phyloP scores from a whole-genome alignment of 805 yeast species.

The Nakazawaea pomicola region DNA sequence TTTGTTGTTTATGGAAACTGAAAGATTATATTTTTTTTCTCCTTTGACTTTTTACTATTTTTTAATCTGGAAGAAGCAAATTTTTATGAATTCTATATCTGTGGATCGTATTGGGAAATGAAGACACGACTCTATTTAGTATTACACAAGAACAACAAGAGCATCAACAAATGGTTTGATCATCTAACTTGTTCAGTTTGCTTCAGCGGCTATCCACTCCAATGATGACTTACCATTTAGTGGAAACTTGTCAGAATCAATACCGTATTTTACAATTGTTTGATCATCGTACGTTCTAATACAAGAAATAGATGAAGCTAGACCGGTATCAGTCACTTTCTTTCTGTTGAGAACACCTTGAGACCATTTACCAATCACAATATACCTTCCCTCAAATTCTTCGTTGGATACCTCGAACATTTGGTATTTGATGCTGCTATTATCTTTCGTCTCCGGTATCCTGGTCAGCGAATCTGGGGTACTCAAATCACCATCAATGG shows the following conservation, averaged over 20 bases:
- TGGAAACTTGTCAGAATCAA: slow-evolving; percentile 10
- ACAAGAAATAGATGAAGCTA: slow-evolving; percentile 10
- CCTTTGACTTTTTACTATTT: not conserved
- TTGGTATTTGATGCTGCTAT: slow-evolving; percentile 14
- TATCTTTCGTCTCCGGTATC: slow-evolving; percentile 1
- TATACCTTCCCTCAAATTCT: slow-evolving; percentile 37
- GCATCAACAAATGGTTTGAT: no score
- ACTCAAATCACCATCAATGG: slow-evolving; percentile 34
- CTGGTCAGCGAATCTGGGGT: slow-evolving; percentile 22
- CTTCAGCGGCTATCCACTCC: no score
- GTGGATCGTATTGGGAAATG: no score
- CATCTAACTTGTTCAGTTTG: no score
- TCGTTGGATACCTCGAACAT: slow-evolving; percentile 24
- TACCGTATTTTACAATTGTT: slow-evolving; percentile 5
- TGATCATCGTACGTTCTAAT: slow-evolving; percentile 4
- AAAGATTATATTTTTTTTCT: no score
- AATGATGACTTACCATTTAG: no score
- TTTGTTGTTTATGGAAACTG: no score
- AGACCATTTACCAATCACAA: slow-evolving; percentile 45
- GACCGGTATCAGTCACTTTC: not conserved
- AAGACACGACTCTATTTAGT: no score
- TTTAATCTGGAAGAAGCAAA: not conserved
- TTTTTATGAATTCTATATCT: no score
- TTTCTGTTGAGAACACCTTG: slow-evolving; percentile 36
- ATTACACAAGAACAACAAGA: no score